Evolutionary conservation across 257 asterid genomes (phyloP).

Genomic region (Ehretia macrophylla): DNA sequence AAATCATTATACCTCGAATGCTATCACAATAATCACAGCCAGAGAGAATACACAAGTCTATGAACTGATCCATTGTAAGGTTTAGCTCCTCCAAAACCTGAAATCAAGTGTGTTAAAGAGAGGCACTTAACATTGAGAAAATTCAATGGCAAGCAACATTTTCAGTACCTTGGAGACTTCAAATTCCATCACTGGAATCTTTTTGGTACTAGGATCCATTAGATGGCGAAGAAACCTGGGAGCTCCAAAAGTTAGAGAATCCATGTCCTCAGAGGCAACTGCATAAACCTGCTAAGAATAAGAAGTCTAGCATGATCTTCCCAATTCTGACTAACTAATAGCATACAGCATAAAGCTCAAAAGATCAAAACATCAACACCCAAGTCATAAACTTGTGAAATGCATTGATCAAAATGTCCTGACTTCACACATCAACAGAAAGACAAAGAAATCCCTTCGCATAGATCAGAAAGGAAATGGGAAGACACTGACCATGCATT

Average conservation of each 20-base stretch:
- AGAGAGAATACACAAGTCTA: conserved; percentile 90
- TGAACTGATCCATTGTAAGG: conserved; percentile 97
- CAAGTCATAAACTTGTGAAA: neutral
- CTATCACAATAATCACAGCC: conserved; percentile 98
- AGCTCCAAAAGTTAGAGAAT: conserved; percentile 95
- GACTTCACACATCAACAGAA: no score
- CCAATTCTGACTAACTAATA: conserved; percentile 5
- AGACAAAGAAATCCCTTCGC: no score
- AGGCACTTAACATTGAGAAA: conserved; percentile 12
- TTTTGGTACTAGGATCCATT: conserved; percentile 97
- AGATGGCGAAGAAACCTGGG: conserved; percentile 91
- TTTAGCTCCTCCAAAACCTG: conserved; percentile 85
- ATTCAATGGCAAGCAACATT: conserved; percentile 2
- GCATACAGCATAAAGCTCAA: neutral
- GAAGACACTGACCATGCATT: no score
- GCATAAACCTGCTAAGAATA: conserved; percentile 68
- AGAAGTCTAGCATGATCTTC: conserved; percentile 15
- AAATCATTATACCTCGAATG: conserved; percentile 60
- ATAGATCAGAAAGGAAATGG: no score
- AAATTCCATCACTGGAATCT: conserved; percentile 98
- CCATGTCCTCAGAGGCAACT: conserved; percentile 99
- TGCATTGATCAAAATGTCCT: neutral
- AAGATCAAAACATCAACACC: neutral
- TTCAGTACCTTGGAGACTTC: conserved; percentile 79
- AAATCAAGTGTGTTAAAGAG: conserved; percentile 16